phyloP scores from a whole-genome alignment of 164 flowering plant genomes.

The Warburgia ugandensis region DNA sequence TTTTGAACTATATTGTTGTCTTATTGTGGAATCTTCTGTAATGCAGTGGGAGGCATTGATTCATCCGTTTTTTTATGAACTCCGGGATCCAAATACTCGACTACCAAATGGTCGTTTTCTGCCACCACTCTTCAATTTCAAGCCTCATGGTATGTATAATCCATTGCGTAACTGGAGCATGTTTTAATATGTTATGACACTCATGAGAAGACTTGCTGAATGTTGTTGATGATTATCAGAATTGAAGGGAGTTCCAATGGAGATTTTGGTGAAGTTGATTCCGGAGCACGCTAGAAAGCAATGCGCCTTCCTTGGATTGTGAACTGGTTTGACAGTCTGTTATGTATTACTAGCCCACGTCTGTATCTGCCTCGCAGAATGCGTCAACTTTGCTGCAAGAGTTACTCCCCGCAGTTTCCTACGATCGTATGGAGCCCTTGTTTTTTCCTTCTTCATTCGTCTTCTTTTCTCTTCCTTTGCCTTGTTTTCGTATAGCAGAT shows the following conservation, averaged over 20 bases:
- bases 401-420: neutral
- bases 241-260: slow-evolving; percentile 51
- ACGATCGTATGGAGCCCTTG: neutral
- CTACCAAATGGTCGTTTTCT: slow-evolving; percentile 69
- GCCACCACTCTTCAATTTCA: slow-evolving; percentile 74
- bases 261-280: slow-evolving; percentile 49
- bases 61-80: slow-evolving; percentile 76
- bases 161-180: neutral
- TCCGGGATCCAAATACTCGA: slow-evolving; percentile 63
- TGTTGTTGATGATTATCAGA: slow-evolving; percentile 41
- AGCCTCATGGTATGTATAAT: slow-evolving; percentile 44
- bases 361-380: neutral
- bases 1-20: too few relatives aligned
- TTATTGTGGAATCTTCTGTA: neutral
- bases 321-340: slow-evolving; percentile 17
- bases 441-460: neutral
- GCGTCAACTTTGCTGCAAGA: neutral
- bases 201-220: neutral
- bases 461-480: slow-evolving; percentile 3
- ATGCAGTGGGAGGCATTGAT: slow-evolving; percentile 62
- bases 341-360: neutral
- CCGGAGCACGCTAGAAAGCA: slow-evolving; percentile 83
- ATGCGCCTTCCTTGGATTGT: slow-evolving; percentile 52
- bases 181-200: neutral
- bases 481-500: slow-evolving; percentile 24